Evolutionary conservation across 129 eudicot genomes (phyloP).

Genomic region (Oenanthe sinensis): DNA sequence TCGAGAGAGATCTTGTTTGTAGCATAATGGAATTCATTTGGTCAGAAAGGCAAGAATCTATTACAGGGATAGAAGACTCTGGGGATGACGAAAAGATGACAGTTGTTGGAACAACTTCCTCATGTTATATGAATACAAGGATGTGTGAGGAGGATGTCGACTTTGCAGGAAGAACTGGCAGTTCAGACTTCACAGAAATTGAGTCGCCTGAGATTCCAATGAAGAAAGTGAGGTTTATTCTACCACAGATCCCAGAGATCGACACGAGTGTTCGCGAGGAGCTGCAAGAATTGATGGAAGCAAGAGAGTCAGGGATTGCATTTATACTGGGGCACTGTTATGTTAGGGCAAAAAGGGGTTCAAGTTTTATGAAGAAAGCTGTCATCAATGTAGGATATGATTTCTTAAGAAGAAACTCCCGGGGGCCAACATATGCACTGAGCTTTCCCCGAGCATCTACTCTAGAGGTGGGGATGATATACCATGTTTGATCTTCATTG

Average conservation of each 20-base stretch:
- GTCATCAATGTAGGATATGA: conserved; percentile 62
- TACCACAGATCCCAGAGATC: conserved; percentile 55
- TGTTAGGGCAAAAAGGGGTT: conserved; percentile 64
- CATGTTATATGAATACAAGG: conserved; percentile 27
- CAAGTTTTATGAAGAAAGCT: conserved; percentile 54
- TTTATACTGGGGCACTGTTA: conserved; percentile 65
- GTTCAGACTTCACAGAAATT: conserved; percentile 24
- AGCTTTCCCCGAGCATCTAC: conserved; percentile 76
- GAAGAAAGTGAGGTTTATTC: conserved; percentile 56
- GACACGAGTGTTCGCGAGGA: conserved; percentile 36
- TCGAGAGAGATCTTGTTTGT: conserved; percentile 75
- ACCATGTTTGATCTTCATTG: conserved; percentile 39
- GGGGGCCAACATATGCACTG: conserved; percentile 49
- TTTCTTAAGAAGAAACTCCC: conserved; percentile 65
- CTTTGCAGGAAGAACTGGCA: conserved; percentile 14
- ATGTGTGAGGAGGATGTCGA: conserved; percentile 30
- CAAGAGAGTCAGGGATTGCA: conserved; percentile 76
- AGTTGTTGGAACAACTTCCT: conserved; percentile 48
- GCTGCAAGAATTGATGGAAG: conserved; percentile 67
- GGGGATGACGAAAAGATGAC: conserved; percentile 52
- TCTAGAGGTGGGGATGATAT: conserved; percentile 78
- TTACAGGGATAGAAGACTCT: conserved; percentile 15
- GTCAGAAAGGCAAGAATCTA: conserved; percentile 34
- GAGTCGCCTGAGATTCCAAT: conserved; percentile 29
- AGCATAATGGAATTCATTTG: conserved; percentile 69